Evolutionary conservation across 495 filamentous ascomycete species (phyloP), one percentile per base, ranked within the genome.

Genomic region (Thermochaetoides thermophila): DNA sequence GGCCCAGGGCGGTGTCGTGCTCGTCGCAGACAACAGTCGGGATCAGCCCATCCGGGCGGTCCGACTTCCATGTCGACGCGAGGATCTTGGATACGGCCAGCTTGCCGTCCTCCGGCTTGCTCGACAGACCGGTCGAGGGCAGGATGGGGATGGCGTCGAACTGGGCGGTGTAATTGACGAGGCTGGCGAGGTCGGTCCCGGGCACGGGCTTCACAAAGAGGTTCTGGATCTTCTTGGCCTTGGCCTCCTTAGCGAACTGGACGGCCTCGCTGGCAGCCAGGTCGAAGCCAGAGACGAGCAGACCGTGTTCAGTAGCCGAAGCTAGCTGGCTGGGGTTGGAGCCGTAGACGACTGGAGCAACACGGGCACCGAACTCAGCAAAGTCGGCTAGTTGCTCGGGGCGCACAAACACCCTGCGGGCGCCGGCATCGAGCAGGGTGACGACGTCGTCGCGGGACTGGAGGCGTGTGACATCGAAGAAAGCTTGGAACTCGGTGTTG

Each of bases 21-120:
- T 93, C 85, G 54, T 96, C 84, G 11, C 76, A 78, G 2, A 97
- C 89, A 5, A 91, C 62, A 0, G 89, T 96, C 2, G 86, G 78
- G 38, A 87, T 70, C 7, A 97, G 59, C 5, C 81, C 76, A 50
- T 94, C 92, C n/a, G 66, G 46, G 21, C 84, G 67, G 49, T 96
- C 87, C n/a, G 78, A 81, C 13, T 67, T 72, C 45, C 80, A 77
- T 10, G 68, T 63, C 0, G 70, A 60, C 19, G 80, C 73, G 20
- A 96, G 60, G 17, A 93, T 55, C 31, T 66, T 71, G 14, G 76
- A 69, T 5, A 84, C 73, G 7, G 69, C 63, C 18, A 95, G 60
- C 48, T 74, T 66, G 21, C 64, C 60, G 2, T 68, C 43, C 21
- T 68, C 57, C 27, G 62, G 56, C 14, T 64, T 69, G 42, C 80